Evolutionary conservation across 345 rosid species (phyloP), one percentile per base, ranked within the genome.

Genomic region (Aquilaria sinensis): DNA sequence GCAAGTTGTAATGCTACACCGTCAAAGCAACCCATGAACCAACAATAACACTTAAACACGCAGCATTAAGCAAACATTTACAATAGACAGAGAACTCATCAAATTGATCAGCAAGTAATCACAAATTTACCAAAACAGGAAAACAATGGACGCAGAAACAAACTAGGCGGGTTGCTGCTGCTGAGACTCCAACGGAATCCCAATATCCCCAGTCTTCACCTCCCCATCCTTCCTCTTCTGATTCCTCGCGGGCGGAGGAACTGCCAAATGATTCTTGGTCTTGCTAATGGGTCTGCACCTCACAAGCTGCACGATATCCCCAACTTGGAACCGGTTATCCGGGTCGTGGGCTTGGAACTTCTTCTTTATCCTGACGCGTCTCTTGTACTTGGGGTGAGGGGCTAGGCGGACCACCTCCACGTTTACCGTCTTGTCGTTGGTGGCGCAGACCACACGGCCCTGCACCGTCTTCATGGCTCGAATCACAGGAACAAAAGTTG

Each of bases 261-360:
- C 71, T 16, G 96, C 98, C 63, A 89, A 23, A 70, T 82, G 84
- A 32, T 74, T 43, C 74, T 92, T 92, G 67, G 85, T 89, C 85
- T 89, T 92, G 82, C 96, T 89, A 51, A 92, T 87, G 75, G 98
- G 96, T 41, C 79, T 82, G 74, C 93, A 63, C 74, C 74, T 77
- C 58, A 83, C 83, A 56, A 92, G 93, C 80, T 76, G 83, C 53
- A 89, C 96, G 2, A 69, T 10, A 61, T 92, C 98, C 9, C 96
- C 98, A 48, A 92, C 85, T 72, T 85, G 53, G 77, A 89, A 89
- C 65, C 68, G 72, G 77, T 87, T 89, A 2, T 84, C 93, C 1
- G 85, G 91, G 90, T 92, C 98, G 73, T 92, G 98, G 49, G 87
- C 98, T 65, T 87, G 96, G 81, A 66, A 85, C 89, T 84, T 89